Percentiles rank a stretch among this genome's conserved stretches.
Evolutionary conservation across 2,329 filamentous ascomycete genomes (phyloP).

Genomic region (Beauveria brongniartii): DNA sequence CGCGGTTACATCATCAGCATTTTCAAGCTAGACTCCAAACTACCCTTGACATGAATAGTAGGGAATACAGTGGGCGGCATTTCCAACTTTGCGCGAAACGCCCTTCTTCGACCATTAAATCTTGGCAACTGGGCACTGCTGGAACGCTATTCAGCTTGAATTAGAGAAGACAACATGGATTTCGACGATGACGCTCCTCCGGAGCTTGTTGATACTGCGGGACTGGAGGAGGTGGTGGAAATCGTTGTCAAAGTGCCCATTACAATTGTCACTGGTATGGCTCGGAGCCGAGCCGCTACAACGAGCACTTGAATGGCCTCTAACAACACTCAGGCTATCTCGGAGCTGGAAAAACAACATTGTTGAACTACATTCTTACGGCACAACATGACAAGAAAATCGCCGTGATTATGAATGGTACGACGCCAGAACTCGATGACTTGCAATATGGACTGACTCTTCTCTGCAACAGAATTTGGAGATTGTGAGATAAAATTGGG

Average conservation of each 20-base stretch:
- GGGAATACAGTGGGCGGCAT: not conserved
- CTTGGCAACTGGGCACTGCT: not conserved
- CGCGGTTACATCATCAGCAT: slow-evolving; percentile 1
- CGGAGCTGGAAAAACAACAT: slow-evolving; percentile 88
- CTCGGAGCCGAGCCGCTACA: not conserved
- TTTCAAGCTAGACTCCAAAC: not conserved
- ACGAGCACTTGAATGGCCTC: not conserved
- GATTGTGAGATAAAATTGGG: slow-evolving; percentile 49
- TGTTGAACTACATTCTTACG: slow-evolving; percentile 92
- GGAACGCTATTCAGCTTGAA: not conserved
- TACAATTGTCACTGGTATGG: slow-evolving; percentile 70
- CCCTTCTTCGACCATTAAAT: not conserved
- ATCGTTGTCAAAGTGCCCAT: slow-evolving; percentile 65
- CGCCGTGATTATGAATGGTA: slow-evolving; percentile 91
- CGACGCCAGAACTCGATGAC: slow-evolving; percentile 10
- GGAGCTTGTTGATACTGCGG: slow-evolving; percentile 46
- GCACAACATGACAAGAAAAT: slow-evolving; percentile 96
- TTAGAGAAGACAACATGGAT: slow-evolving; percentile 41
- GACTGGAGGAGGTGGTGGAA: slow-evolving; percentile 29
- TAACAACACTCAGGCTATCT: slow-evolving; percentile 62
- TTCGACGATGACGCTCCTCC: slow-evolving; percentile 61
- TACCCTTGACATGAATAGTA: slow-evolving; percentile 4
- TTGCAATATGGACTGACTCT: not conserved
- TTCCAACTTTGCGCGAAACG: not conserved
- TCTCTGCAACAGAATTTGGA: slow-evolving; percentile 56